Base-by-base conservation (phyloP, 176 grass and related monocot species). In the Musa acuminata region DNA sequence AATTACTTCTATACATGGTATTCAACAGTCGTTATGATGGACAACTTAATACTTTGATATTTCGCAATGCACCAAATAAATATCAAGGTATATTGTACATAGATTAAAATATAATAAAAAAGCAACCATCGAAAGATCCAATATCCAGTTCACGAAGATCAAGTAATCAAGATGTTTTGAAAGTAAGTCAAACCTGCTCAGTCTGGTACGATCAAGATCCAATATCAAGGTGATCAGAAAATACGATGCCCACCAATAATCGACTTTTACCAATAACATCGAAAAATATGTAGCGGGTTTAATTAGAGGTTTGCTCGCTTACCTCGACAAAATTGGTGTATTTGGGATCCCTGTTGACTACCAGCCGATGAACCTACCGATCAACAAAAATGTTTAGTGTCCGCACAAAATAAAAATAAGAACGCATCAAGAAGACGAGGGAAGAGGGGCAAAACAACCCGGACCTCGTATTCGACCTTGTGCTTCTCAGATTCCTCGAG, bases 241-340 rank as follows among this genome's bases (percentile, higher is more conserved):
- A 43, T 5, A 43, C 35, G 35, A 6, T 43, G 35, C 35, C 35
- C 4, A 43, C 35, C 35, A 43, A 43, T 43, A 43, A 43, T 43
- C 35, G 35, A 43, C 4, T 43, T 43, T 43, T 43, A 43, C 35
- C 35, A 43, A 43, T 43, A 43, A 43, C 35, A 43, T 43, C 35
- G 35, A 6, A 43, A 43, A 43, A 43, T 43, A 43, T 43, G 35
- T 0, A 43, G 35, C 35, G 35, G 35, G 35, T 43, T 43, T 43
- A 77, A 43, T 43, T 43, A 43, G 35, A 43, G 35, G 35, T 43
- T 43, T 51, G 16, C 21, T 79, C 55, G 68, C 63, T 66, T 80
- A 94, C 95, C 95, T 99, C 88, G 16, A 99, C 95, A 73, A 99
- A 99, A 77, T 99, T 99, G 62, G 95, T 99, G 83, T 94, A 94